Evolutionary conservation across 306 rosid species (phyloP).

Genomic region (Glycine tomentella): DNA sequence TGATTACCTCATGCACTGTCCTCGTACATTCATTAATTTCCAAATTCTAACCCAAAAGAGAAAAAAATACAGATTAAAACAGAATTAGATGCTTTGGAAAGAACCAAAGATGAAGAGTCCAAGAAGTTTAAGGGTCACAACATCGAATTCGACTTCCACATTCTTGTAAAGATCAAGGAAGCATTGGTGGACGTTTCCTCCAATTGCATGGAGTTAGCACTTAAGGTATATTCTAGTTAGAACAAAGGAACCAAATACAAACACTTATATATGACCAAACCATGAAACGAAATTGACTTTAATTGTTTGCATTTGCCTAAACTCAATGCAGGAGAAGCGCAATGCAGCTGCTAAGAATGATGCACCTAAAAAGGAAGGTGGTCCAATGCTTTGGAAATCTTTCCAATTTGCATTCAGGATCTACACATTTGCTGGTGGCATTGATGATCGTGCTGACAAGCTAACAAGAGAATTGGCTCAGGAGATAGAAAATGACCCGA

Average conservation of each 20-base stretch:
- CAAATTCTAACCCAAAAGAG: not conserved
- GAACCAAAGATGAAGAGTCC: constrained; percentile 72
- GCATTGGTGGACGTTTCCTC: constrained; percentile 80
- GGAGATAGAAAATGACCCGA: constrained; percentile 62
- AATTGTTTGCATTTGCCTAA: not conserved
- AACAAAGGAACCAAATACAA: constrained; percentile 5
- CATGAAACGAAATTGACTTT: not conserved
- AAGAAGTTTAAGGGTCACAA: constrained; percentile 66
- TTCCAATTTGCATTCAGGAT: constrained; percentile 76
- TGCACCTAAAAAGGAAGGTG: constrained; percentile 25
- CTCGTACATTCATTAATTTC: not conserved
- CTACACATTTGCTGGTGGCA: constrained; percentile 79
- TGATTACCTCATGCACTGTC: not conserved
- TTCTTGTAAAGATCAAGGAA: constrained; percentile 72
- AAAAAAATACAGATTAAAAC: constrained; percentile 60
- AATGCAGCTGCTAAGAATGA: constrained; percentile 37
- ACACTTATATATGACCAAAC: not conserved
- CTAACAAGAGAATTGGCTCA: constrained; percentile 71
- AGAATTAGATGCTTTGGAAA: constrained; percentile 66
- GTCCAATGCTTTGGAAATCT: constrained; percentile 70
- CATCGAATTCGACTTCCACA: constrained; percentile 71
- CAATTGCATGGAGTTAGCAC: constrained; percentile 77
- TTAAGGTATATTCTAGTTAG: constrained; percentile 51
- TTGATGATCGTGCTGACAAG: constrained; percentile 71
- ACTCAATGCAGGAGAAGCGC: constrained; percentile 60